Percentiles rank a stretch among this genome's conserved stretches.
These are phyloP conservation scores for Pulveroboletus sp. DNA, from an alignment of 1,284 basidiomycete species.

Conservation along the genomic window DNA sequence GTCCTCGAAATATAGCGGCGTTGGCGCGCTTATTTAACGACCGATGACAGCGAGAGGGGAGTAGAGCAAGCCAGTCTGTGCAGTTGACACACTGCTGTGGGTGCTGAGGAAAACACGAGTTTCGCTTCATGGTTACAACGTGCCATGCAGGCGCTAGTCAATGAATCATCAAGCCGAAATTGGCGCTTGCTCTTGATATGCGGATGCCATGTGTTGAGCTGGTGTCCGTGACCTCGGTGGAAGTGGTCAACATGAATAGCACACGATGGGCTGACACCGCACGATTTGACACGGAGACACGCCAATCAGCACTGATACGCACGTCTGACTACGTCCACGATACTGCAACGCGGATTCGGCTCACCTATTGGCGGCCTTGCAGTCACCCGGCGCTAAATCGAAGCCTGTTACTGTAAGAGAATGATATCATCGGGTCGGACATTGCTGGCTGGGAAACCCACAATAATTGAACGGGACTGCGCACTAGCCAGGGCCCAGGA, in stretches of 20 bases:
- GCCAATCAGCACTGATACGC: not conserved
- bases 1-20: not conserved
- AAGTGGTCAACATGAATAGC: not conserved
- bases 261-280: not conserved
- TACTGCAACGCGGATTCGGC: not conserved
- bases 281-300: too few species aligned
- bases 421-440: not conserved
- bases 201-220: not conserved
- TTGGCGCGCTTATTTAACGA: not conserved
- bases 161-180: not conserved
- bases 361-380: too few species aligned
- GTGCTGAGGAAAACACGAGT: constrained; percentile 15
- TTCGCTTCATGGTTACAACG: constrained; percentile 11
- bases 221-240: not conserved
- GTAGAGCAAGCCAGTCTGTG: not conserved
- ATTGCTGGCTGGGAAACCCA: not conserved
- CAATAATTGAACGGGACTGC: too few species aligned
- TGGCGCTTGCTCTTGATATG: not conserved
- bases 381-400: too few species aligned
- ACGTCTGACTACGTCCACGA: not conserved
- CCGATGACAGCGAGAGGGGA: not conserved
- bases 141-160: not conserved
- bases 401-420: too few species aligned
- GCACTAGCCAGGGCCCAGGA: too few species aligned
- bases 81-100: not conserved